phyloP scores from a whole-genome alignment of 108 stramenopile species.

The Pelagomonas calceolata region DNA sequence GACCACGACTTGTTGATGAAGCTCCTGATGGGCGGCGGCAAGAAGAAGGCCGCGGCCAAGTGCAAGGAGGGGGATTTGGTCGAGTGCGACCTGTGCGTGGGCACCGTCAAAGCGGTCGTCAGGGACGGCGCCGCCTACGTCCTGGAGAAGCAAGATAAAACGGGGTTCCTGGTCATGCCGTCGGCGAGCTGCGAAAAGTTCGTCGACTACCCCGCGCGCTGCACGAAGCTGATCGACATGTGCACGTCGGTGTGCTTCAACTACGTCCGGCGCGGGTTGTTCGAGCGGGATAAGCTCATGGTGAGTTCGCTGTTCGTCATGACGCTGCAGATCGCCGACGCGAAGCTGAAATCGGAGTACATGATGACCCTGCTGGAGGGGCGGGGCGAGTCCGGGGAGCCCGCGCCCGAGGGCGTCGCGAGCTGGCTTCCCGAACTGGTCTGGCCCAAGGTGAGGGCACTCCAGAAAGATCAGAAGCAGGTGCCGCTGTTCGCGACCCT shows the following conservation, averaged over 20 bases:
- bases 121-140: neutral
- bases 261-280: constrained; percentile 49
- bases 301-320: constrained; percentile 45
- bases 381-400: constrained; percentile 13
- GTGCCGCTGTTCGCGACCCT: constrained; percentile 23
- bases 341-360: constrained; percentile 25
- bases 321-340: constrained; percentile 43
- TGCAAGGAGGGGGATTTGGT: constrained; percentile 6
- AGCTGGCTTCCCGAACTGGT: constrained; percentile 45
- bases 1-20: neutral
- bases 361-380: constrained; percentile 35
- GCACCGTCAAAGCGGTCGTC: constrained; percentile 7
- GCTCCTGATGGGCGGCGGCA: neutral
- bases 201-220: constrained; percentile 25
- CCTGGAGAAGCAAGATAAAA: neutral
- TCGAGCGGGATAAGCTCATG: constrained; percentile 54
- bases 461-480: constrained; percentile 28
- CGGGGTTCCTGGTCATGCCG: neutral
- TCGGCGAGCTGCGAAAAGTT: constrained; percentile 10
- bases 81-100: constrained; percentile 6
- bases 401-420: constrained; percentile 34
- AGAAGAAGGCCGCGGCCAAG: neutral
- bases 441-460: constrained; percentile 34
- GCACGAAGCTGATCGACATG: constrained; percentile 32
- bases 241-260: constrained; percentile 47